Conservation (phyloP, 352 stramenopile species). For the Pythium rhizo-oryzae region DNA sequence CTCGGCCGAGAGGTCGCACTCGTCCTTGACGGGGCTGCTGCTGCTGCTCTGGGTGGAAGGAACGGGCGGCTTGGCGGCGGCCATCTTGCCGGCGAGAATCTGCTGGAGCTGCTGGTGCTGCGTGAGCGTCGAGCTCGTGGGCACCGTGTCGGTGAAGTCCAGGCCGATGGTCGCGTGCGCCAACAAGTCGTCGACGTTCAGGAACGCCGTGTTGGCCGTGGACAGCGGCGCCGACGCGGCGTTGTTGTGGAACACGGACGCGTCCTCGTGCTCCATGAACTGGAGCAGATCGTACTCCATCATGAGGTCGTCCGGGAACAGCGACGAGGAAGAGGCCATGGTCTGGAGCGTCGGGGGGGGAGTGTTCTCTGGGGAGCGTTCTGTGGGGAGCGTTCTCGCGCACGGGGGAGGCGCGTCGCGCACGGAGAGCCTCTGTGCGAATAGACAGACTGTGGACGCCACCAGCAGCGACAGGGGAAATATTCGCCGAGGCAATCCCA, state of each 20-base stretch:
- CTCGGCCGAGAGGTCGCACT: slow-evolving; percentile 14
- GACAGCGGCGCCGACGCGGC: neutral
- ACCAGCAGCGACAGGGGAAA: slow-evolving; percentile 4
- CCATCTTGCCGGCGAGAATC: slow-evolving; percentile 7
- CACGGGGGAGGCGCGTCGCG: slow-evolving; percentile 4
- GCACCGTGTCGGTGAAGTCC: slow-evolving; percentile 24
- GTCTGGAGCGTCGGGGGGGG: neutral
- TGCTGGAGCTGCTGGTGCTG: slow-evolving; percentile 22
- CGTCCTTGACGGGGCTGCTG: no score
- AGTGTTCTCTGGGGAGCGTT: no score
- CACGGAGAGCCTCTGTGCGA: slow-evolving; percentile 1
- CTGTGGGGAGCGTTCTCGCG: neutral
- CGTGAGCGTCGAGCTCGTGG: slow-evolving; percentile 3
- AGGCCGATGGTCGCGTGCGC: slow-evolving; percentile 27
- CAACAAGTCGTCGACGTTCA: slow-evolving; percentile 39
- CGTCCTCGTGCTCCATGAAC: slow-evolving; percentile 38
- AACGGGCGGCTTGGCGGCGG: neutral
- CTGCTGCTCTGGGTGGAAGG: neutral
- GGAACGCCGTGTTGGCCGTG: slow-evolving; percentile 4
- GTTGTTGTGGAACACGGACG: no score
- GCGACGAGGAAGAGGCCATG: slow-evolving; percentile 11
- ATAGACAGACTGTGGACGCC: slow-evolving; percentile 27
- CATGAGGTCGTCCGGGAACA: slow-evolving; percentile 36
- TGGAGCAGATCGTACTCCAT: slow-evolving; percentile 42
- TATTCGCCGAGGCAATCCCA: neutral